Evolutionary conservation across 2,329 filamentous ascomycete genomes (phyloP).

Genomic region (Cordyceps sp.): DNA sequence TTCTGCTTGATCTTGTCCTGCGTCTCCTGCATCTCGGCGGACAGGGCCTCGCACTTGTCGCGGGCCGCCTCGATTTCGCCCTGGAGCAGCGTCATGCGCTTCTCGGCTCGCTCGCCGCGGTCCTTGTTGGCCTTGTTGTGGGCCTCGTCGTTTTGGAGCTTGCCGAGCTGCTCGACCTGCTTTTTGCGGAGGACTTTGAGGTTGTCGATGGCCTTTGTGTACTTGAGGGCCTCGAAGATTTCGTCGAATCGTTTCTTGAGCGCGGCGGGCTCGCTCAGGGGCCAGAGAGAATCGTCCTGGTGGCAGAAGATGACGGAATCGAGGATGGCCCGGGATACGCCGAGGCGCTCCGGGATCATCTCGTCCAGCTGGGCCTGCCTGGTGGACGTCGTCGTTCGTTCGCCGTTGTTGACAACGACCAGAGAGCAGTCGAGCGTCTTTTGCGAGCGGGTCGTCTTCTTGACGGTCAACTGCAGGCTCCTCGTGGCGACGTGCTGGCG

Average conservation of each 20-base stretch:
- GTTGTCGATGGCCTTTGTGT: constrained; percentile 93
- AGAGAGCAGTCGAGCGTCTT: constrained; percentile 78
- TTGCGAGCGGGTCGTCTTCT: constrained; percentile 57
- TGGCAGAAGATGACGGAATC: constrained; percentile 97
- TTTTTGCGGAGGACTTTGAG: constrained; percentile 76
- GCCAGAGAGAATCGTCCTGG: constrained; percentile 95
- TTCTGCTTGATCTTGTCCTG: constrained; percentile 43
- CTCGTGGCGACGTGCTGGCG: constrained; percentile 70
- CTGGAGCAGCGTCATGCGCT: constrained; percentile 45
- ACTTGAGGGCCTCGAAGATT: constrained; percentile 94
- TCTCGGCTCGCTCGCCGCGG: constrained; percentile 56
- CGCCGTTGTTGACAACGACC: constrained; percentile 60
- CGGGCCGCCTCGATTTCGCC: constrained; percentile 47
- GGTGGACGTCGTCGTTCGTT: constrained; percentile 63
- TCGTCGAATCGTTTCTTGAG: constrained; percentile 94
- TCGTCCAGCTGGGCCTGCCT: constrained; percentile 67
- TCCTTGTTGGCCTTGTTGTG: constrained; percentile 75
- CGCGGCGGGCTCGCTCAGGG: constrained; percentile 70
- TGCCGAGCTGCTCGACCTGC: constrained; percentile 57
- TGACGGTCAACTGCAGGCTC: constrained; percentile 71
- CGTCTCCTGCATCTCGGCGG: constrained; percentile 43
- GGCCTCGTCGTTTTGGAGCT: constrained; percentile 57
- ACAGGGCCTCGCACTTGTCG: constrained; percentile 39
- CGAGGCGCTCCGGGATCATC: constrained; percentile 71
- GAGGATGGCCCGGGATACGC: constrained; percentile 77